Evolutionary conservation across 2,329 filamentous ascomycete genomes (phyloP).

Genomic region (Fusarium sp.): DNA sequence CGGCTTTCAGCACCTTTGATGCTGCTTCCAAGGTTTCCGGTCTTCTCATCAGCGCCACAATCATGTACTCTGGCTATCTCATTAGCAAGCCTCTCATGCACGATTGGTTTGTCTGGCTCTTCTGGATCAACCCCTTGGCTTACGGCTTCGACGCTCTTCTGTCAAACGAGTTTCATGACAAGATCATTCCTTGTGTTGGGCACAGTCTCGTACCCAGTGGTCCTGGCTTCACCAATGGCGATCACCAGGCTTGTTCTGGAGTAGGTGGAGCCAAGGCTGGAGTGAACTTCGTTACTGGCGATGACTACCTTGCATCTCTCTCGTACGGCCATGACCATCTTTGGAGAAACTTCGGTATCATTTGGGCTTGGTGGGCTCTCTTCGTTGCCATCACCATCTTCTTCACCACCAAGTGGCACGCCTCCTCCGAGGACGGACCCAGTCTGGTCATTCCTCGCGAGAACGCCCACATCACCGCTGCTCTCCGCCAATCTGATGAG

Average conservation of each 20-base stretch:
- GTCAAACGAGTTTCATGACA: constrained; percentile 74
- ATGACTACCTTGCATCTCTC: constrained; percentile 66
- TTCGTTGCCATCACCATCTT: constrained; percentile 68
- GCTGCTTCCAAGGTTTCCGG: constrained; percentile 67
- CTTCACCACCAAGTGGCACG: constrained; percentile 66
- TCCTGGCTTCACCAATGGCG: constrained; percentile 55
- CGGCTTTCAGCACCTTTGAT: constrained; percentile 65
- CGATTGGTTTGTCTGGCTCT: constrained; percentile 71
- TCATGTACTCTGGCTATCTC: constrained; percentile 73
- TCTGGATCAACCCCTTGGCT: constrained; percentile 73
- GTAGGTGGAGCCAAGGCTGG: constrained; percentile 65
- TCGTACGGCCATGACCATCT: constrained; percentile 62
- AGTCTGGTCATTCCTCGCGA: constrained; percentile 71
- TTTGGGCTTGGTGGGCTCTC: constrained; percentile 71
- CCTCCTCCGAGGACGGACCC: constrained; percentile 60
- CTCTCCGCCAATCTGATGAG: constrained; percentile 54
- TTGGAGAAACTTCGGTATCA: constrained; percentile 70
- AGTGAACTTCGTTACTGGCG: constrained; percentile 60
- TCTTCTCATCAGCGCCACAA: constrained; percentile 58
- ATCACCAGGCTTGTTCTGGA: constrained; percentile 64
- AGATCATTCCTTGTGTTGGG: constrained; percentile 62
- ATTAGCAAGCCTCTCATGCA: constrained; percentile 71
- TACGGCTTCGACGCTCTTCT: constrained; percentile 76
- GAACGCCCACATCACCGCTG: constrained; percentile 53
- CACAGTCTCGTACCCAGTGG: constrained; percentile 62